These are phyloP conservation scores for Chlamydomonas incerta DNA, from an alignment of 139 green algal genomes.

Conservation along the genomic window DNA sequence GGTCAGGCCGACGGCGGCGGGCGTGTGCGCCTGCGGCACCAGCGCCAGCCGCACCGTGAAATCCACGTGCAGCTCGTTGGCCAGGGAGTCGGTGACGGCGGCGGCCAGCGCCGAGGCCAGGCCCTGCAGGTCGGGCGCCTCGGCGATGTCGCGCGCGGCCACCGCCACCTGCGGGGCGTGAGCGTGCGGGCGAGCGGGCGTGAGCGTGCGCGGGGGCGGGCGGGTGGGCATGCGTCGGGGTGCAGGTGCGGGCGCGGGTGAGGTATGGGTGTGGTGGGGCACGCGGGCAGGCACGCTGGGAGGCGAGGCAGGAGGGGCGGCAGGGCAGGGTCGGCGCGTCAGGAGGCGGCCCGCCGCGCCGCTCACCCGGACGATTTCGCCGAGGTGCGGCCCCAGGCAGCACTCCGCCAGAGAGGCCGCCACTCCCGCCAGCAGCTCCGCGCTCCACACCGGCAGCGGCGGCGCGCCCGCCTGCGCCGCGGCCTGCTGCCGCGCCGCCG, in stretches of 20 bases:
- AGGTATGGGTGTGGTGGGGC: no score
- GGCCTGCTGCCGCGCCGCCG: background rate
- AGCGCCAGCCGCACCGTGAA: conserved; percentile 17
- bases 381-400: conserved; percentile 4
- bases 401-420: conserved; percentile 17
- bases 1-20: no score
- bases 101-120: background rate
- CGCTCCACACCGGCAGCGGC: background rate
- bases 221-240: background rate
- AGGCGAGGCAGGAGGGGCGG: no score
- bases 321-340: no score
- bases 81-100: background rate
- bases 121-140: conserved; percentile 4
- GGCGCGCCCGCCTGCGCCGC: background rate
- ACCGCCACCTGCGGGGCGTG: background rate
- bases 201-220: no score
- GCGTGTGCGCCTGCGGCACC: background rate
- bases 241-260: background rate
- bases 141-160: background rate
- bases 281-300: no score
- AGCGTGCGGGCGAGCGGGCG: no score
- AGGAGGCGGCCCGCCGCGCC: background rate
- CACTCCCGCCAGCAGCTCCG: background rate
- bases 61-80: conserved; percentile 18
- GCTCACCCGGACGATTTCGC: conserved; percentile 1